These are phyloP conservation scores for Hymenoscyphus scutula DNA, from an alignment of 2,329 filamentous ascomycete species.

Conservation along the genomic window DNA sequence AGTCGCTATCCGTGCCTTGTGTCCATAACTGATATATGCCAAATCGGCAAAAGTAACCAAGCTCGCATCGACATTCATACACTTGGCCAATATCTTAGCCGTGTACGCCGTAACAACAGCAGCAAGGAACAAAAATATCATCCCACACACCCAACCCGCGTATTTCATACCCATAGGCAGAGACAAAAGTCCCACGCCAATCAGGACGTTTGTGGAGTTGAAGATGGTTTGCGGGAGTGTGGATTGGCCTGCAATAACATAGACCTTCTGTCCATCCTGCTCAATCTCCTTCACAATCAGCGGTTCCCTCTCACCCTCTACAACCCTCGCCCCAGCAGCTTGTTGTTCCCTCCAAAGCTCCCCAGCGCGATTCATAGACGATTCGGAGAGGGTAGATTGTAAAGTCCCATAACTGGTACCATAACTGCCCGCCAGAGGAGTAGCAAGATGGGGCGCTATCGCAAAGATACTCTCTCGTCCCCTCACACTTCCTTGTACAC, in stretches of 20 bases:
- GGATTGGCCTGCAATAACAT: slow-evolving; percentile 87
- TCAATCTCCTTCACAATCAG: slow-evolving; percentile 87
- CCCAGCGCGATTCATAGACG: slow-evolving; percentile 51
- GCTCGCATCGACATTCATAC: slow-evolving; percentile 79
- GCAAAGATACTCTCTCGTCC: slow-evolving; percentile 53
- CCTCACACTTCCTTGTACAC: slow-evolving; percentile 35
- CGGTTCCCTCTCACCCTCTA: slow-evolving; percentile 64
- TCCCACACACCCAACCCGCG: slow-evolving; percentile 82
- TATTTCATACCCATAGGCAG: slow-evolving; percentile 85
- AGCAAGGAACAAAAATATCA: slow-evolving; percentile 70
- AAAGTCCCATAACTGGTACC: slow-evolving; percentile 59
- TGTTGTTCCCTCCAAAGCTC: slow-evolving; percentile 53
- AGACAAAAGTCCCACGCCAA: slow-evolving; percentile 85
- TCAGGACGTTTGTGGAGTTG: slow-evolving; percentile 81
- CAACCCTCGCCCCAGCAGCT: slow-evolving; percentile 41
- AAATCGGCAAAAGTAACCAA: slow-evolving; percentile 94
- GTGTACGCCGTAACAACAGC: slow-evolving; percentile 82
- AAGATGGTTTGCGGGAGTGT: slow-evolving; percentile 94
- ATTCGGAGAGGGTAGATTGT: slow-evolving; percentile 29
- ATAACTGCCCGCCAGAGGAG: slow-evolving; percentile 71
- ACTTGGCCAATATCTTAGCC: slow-evolving; percentile 79
- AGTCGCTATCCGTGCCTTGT: slow-evolving; percentile 74
- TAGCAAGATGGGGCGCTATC: slow-evolving; percentile 59
- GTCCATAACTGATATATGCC: slow-evolving; percentile 86
- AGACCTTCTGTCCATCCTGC: slow-evolving; percentile 80